Conservation (phyloP, 768 basidiomycete species). For the Lactarius sanguifluus region DNA sequence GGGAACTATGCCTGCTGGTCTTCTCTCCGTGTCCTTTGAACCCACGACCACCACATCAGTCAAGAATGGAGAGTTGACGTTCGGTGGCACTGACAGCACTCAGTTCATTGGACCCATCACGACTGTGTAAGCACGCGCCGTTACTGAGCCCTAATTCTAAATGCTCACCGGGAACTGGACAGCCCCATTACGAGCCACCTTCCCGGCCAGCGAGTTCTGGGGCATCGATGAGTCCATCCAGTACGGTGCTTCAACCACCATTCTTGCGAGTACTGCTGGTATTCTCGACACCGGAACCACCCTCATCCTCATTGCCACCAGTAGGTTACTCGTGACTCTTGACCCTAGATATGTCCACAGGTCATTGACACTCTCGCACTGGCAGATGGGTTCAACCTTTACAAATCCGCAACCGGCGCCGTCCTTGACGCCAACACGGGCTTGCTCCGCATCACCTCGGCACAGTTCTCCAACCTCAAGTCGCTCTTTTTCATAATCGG, state of each 20-base stretch:
- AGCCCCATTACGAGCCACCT: conserved; percentile 33
- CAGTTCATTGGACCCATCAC: conserved; percentile 37
- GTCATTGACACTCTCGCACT: conserved; percentile 27
- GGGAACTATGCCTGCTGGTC: conserved; percentile 31
- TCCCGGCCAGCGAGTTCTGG: conserved; percentile 32
- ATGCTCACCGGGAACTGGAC: conserved; percentile 1
- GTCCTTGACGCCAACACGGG: conserved; percentile 31
- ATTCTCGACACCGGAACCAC: conserved; percentile 37
- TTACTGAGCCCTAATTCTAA: neutral
- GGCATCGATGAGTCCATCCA: conserved; percentile 36
- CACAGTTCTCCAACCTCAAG: conserved; percentile 49
- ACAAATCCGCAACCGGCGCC: conserved; percentile 37
- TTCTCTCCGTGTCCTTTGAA: conserved; percentile 35
- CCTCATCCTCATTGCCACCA: conserved; percentile 31
- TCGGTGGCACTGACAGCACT: conserved; percentile 37
- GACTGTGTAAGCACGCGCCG: conserved; percentile 24
- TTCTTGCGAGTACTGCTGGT: conserved; percentile 35
- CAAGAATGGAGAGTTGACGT: conserved; percentile 38
- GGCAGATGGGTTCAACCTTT: conserved; percentile 36
- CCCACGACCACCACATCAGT: conserved; percentile 27
- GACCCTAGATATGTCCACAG: conserved; percentile 31
- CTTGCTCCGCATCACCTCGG: neutral
- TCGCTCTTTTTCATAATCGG: conserved; percentile 57
- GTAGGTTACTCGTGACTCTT: conserved; percentile 13
- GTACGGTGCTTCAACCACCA: conserved; percentile 30